A percentile compares a stretch with the other conserved stretches of the same genome.
Conservation (phyloP, 805 yeast genomes). For the Scheffersomyces amazonensis region DNA sequence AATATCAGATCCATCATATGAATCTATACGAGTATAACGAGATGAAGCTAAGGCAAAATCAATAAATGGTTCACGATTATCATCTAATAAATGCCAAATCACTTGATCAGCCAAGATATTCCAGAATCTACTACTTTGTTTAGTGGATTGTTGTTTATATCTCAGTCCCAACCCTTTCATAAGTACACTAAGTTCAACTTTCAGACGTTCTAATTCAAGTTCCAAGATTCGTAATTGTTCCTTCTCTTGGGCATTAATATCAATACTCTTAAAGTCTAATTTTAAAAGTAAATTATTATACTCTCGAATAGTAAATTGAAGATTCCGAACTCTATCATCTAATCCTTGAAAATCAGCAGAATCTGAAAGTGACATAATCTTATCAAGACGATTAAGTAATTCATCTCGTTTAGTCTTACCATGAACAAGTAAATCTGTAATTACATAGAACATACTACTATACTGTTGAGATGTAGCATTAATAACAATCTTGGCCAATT, state of each 20-base stretch:
- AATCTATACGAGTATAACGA: constrained; percentile 57
- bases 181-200: constrained; percentile 30
- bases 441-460: constrained; percentile 29
- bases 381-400: constrained; percentile 37
- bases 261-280: constrained; percentile 32
- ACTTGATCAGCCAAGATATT: constrained; percentile 56
- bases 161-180: constrained; percentile 28
- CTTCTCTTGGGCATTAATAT: constrained; percentile 16
- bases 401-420: constrained; percentile 23
- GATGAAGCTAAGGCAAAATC: constrained; percentile 67
- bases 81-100: constrained; percentile 66
- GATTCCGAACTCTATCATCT: constrained; percentile 22
- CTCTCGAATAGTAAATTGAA: constrained; percentile 29
- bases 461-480: constrained; percentile 39
- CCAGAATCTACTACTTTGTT: constrained; percentile 21
- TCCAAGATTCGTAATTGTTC: constrained; percentile 20
- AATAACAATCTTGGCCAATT: constrained; percentile 35
- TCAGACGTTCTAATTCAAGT: constrained; percentile 30
- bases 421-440: constrained; percentile 33
- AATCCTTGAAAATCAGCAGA: constrained; percentile 33
- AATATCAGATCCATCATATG: constrained; percentile 62
- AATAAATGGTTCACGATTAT: constrained; percentile 58
- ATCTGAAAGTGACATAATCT: constrained; percentile 35
- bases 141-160: constrained; percentile 12
- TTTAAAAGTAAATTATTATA: constrained; percentile 35